Evolutionary conservation across 2,329 filamentous ascomycete genomes (phyloP), one percentile per base, ranked within the genome.

Genomic region (Metarhizium anisopliae): DNA sequence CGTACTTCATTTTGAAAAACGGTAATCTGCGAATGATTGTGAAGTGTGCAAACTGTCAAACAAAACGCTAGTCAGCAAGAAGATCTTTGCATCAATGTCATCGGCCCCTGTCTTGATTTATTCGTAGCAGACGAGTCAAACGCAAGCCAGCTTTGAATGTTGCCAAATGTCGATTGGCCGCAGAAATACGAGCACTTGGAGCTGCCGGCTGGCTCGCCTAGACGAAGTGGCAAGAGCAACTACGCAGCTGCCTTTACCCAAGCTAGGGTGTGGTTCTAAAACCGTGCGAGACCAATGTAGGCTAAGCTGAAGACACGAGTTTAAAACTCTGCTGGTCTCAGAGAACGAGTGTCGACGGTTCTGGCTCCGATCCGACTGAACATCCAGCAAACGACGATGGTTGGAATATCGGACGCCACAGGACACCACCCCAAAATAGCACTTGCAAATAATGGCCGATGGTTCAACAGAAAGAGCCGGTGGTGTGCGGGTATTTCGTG

Each of bases 1-100:
- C 66, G 62, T 64, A 69, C 69, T 72, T 70, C 70, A 73, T 73
- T 58, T 62, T 70, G 67, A 40, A 18, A 35, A 13, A n/a, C 6
- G 20, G 20, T 43, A 30, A 42, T 43, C 16, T 25, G 38, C 18
- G 18, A 49, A 20, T 6, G 42, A 55, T n/a, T 32, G 18, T 50
- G 18, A 35, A 25, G 43, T 25, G 42, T 11, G 50, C 5, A n/a
- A 50, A 40, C 38, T 38, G 29, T 13, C 5, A 52, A 32, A 14
- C 2, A 16, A 11, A 16, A 16, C 11, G 29, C 11, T 4, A 29
- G 53, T 55, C 36, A 55, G 53, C 47, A 47, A 52, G 18, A 8
- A 11, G 6, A 5, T 35, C 10, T 35, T 35, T 35, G 32, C 32
- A 35, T 11, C 7, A 35, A 11, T 35, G 32, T 35, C 3, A 7